Conservation (phyloP, 257 asterid genomes). For the Striga asiatica region DNA sequence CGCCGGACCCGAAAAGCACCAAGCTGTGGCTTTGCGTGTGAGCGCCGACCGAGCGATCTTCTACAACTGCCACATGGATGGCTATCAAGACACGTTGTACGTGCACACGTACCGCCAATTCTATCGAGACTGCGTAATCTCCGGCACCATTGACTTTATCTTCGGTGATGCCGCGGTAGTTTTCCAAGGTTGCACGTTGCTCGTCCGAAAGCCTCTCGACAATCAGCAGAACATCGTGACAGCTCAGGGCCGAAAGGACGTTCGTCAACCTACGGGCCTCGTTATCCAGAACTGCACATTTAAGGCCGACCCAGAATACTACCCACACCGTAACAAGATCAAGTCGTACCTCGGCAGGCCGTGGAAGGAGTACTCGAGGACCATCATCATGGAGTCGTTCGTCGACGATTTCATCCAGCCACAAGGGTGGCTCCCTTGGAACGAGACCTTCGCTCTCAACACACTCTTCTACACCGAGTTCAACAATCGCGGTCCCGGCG, state of each 20-base stretch:
- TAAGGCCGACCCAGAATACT: conserved; percentile 34
- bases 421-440: conserved; percentile 71
- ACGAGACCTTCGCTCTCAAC: conserved; percentile 26
- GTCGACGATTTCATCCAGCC: conserved; percentile 56
- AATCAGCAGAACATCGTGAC: conserved; percentile 64
- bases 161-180: conserved; percentile 73
- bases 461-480: conserved; percentile 63
- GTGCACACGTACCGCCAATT: conserved; percentile 72
- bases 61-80: conserved; percentile 68
- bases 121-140: conserved; percentile 55
- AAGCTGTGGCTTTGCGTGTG: conserved; percentile 74
- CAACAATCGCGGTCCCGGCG: conserved; percentile 66
- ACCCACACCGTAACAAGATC: conserved; percentile 19
- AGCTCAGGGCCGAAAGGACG: conserved; percentile 71
- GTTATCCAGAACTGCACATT: conserved; percentile 63
- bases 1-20: conserved; percentile 67
- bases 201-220: conserved; percentile 53
- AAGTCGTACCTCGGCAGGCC: conserved; percentile 69
- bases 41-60: conserved; percentile 56
- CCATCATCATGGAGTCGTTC: conserved; percentile 61
- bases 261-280: conserved; percentile 63
- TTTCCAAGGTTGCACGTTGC: conserved; percentile 65
- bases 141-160: conserved; percentile 78
- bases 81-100: conserved; percentile 75
- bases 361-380: conserved; percentile 67